A percentile compares a stretch with the other conserved stretches of the same genome.
phyloP scores from a whole-genome alignment of 352 stramenopile genomes.

The Pilasporangium apinafurcum region DNA sequence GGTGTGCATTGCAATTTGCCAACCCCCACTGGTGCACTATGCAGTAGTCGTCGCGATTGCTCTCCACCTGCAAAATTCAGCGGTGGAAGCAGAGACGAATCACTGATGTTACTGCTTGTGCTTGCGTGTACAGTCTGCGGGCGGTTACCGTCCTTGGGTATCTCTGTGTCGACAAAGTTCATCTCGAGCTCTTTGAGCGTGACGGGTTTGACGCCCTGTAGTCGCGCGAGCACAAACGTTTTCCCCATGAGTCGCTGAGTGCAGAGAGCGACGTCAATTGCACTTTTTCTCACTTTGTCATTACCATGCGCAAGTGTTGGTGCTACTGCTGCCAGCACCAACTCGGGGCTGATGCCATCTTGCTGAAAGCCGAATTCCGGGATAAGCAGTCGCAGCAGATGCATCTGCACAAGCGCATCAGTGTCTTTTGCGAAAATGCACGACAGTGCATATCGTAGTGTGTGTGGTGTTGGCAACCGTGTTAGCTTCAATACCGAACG shows the following conservation, averaged over 20 bases:
- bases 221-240: constrained; percentile 52
- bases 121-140: constrained; percentile 59
- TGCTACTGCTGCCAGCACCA: constrained; percentile 43
- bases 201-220: constrained; percentile 68
- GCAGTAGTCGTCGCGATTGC: constrained; percentile 46
- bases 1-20: constrained; percentile 63
- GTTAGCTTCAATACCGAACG: constrained; percentile 73
- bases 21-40: constrained; percentile 60
- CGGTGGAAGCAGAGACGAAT: constrained; percentile 22
- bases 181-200: constrained; percentile 84
- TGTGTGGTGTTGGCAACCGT: constrained; percentile 52
- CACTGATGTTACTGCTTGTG: neutral
- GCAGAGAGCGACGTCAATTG: constrained; percentile 72
- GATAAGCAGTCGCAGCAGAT: constrained; percentile 65
- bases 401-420: constrained; percentile 73
- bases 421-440: constrained; percentile 70
- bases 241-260: constrained; percentile 73
- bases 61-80: constrained; percentile 35
- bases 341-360: constrained; percentile 50
- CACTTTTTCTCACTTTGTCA: constrained; percentile 65
- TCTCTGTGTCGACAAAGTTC: constrained; percentile 61
- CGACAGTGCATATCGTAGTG: constrained; percentile 63
- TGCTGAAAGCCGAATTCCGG: constrained; percentile 74
- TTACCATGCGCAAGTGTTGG: constrained; percentile 47
- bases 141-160: constrained; percentile 23